Percentiles rank a stretch among this genome's conserved stretches.
phyloP scores from a whole-genome alignment of 306 rosid genomes.

The Citrullus colocynthis region DNA sequence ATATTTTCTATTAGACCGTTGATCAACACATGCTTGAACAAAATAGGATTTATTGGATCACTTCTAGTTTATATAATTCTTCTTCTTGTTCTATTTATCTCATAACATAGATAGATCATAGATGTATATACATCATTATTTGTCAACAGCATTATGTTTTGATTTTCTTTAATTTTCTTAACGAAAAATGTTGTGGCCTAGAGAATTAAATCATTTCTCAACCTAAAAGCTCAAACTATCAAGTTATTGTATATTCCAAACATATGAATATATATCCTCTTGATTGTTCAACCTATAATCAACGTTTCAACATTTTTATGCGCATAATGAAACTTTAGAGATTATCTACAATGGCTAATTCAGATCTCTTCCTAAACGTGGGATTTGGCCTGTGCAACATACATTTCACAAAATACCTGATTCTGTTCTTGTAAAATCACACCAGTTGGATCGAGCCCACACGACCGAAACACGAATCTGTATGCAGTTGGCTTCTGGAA shows the following conservation, averaged over 20 bases:
- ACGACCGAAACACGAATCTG: neutral
- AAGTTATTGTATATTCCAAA: neutral
- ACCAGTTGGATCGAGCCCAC: neutral
- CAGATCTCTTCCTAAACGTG: slow-evolving; percentile 40
- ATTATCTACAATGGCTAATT: neutral
- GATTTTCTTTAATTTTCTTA: too few relatives aligned
- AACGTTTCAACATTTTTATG: neutral
- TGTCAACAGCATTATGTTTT: neutral
- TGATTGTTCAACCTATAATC: neutral
- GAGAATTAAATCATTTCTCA: neutral
- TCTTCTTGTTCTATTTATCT: too few relatives aligned
- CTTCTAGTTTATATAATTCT: too few relatives aligned
- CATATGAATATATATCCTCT: neutral
- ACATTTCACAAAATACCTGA: neutral
- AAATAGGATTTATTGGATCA: too few relatives aligned
- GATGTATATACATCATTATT: neutral
- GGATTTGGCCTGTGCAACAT: neutral
- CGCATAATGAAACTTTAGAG: neutral
- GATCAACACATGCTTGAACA: too few relatives aligned
- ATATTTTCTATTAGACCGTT: too few relatives aligned
- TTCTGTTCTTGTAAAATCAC: neutral
- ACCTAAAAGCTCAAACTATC: neutral
- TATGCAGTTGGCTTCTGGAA: neutral
- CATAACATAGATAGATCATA: too few relatives aligned
- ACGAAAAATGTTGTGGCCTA: neutral